Base-by-base conservation (phyloP, 2,329 filamentous ascomycete genomes). In the Hansfordia pulvinata region DNA sequence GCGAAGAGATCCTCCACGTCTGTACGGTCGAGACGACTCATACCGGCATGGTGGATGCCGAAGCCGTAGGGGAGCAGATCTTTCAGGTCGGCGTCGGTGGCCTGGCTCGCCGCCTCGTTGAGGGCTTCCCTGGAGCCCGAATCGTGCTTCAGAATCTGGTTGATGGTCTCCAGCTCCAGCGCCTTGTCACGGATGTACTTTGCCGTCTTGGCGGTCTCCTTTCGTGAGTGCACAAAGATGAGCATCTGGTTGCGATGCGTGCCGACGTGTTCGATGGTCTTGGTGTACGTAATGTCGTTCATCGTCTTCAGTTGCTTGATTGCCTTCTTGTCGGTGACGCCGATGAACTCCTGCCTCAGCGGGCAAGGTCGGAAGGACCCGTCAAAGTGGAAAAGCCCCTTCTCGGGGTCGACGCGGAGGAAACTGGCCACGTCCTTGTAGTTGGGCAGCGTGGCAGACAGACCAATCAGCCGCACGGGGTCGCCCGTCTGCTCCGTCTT, bases 231-330 rank as follows among this genome's bases (percentile, higher is more conserved):
- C 5, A 98, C 90, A 46, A 98, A 98, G 32, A 98, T 93, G 20
- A 98, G 72, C 86, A 98, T 94, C 52, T 98, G 90, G 43, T 98
- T 93, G 36, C 82, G 75, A 44, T 92, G 79, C 32, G 79, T 76
- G 6, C 90, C 90, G 17, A 94, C 88, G 47, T 96, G 88, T 52
- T 98, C 90, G 29, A 98, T 70, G 16, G 94, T 86, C 53, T 98
- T 98, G 37, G 77, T 92, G 53, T 98, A 98, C 31, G 85, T 94
- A 29, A 98, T 86, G 42, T 98, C 90, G 46, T 98, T 98, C 90
- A 98, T 98, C 1, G 82, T 92, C 64, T 96, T 94, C 29, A 98
- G 62, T 52, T 98, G 90, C 56, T 96, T 98, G 57, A 98, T 98
- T 5, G 90, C 82, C 52, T 96, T 96, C 58, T 90, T 92, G 40